Conservation (phyloP, 2,329 filamentous ascomycete genomes). For the Alternaria alternata region DNA sequence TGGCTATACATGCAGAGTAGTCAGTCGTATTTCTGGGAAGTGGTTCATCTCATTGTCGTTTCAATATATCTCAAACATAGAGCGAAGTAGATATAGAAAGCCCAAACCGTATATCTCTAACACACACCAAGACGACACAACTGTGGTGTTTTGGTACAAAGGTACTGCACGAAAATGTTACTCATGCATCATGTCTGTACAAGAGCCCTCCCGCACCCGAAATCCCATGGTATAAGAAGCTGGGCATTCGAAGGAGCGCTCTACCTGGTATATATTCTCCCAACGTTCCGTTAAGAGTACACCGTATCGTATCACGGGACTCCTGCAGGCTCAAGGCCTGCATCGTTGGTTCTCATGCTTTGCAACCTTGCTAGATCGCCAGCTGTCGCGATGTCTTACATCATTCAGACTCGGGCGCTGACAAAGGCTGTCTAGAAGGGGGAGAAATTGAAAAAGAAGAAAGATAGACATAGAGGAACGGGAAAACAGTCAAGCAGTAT, state of each 20-base stretch:
- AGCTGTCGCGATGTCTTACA: background rate
- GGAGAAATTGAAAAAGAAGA: background rate
- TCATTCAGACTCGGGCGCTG: background rate
- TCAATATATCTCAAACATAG: background rate
- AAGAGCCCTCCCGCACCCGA: background rate
- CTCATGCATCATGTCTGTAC: background rate
- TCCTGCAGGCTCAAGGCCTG: constrained; percentile 55
- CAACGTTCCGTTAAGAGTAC: constrained; percentile 59
- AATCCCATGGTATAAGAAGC: background rate
- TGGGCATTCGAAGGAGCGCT: constrained; percentile 1
- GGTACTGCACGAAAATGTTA: background rate
- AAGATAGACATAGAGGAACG: background rate
- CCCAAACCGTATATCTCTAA: background rate
- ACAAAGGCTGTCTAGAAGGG: background rate
- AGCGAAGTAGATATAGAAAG: background rate
- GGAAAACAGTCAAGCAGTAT: background rate
- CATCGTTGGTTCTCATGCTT: constrained; percentile 51
- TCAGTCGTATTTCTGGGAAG: background rate
- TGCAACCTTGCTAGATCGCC: constrained; percentile 1
- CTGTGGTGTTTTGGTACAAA: background rate
- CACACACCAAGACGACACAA: background rate
- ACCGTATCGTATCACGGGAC: constrained; percentile 45
- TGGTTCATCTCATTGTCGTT: background rate
- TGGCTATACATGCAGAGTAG: background rate
- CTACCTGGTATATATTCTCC: constrained; percentile 44